Base-by-base conservation (phyloP, 495 filamentous ascomycete genomes). In the Penicillium silybi region DNA sequence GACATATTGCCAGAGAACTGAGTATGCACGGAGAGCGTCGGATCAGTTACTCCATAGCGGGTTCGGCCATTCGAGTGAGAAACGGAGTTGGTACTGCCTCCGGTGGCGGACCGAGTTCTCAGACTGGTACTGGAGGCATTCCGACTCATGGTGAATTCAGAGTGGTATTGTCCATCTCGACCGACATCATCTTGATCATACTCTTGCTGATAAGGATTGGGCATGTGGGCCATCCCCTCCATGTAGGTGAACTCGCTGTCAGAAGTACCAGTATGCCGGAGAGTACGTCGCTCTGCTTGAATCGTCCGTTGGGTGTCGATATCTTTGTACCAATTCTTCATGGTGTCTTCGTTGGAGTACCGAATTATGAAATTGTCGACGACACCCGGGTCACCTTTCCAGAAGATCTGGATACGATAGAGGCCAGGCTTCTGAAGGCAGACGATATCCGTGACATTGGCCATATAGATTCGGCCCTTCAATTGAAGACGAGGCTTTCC, bases 381-480 rank as follows among this genome's bases (percentile, higher is more conserved):
- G 6, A 97, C 91, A 0, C 90, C 88, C 4, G 92, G 89, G 57
- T 98, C 93, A 5, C 92, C 95, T 65, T 93, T 97, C 93, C 93
- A 98, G 75, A 90, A 97, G 42, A 98, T 97, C 65, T 97, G 93
- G 38, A 96, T 87, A 0, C 88, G 90, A 61, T 97, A 96, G 16
- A 88, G 89, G 40, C 89, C 92, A 62, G 87, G 85, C 66, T 89
- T 95, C 47, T 83, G 80, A 27, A 91, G 73, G 16, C 87, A 89
- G 4, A 96, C 74, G 20, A 95, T 87, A 62, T 97, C 91, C 6
- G 93, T 98, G 40, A 98, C 92, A 64, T 98, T 98, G 48, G 92
- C 91, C 92, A 98, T 97, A 70, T 97, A 97, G 60, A 98, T 98
- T 18, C 93, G 83, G 20, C 93, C 93, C 71, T 97, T 98, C 27